These are phyloP conservation scores for Pythium sp. DNA, from an alignment of 352 stramenopile genomes.

Conservation along the genomic window DNA sequence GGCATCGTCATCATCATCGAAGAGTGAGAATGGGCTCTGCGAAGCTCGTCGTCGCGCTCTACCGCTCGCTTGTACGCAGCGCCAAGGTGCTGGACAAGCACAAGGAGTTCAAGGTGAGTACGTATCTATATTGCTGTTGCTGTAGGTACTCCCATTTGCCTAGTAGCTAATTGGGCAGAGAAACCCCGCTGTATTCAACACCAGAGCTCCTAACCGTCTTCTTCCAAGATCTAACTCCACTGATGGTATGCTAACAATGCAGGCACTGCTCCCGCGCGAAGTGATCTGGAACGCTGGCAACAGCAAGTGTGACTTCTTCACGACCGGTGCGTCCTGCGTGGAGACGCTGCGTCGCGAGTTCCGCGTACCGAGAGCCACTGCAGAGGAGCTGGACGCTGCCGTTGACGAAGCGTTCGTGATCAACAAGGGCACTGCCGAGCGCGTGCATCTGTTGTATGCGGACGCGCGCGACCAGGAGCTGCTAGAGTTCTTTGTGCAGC, in stretches of 20 bases:
- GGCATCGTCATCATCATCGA: not conserved
- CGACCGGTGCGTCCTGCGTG: conserved; percentile 46
- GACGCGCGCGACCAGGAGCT: conserved; percentile 45
- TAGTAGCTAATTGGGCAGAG: not conserved
- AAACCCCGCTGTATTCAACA: not conserved
- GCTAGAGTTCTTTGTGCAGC: conserved; percentile 32
- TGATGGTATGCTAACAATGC: conserved; percentile 2
- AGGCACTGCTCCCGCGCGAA: conserved; percentile 63
- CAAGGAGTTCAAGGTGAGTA: conserved; percentile 57
- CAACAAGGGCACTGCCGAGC: conserved; percentile 61
- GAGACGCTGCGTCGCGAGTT: conserved; percentile 56
- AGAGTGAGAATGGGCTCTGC: conserved; percentile 31
- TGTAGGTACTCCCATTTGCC: not conserved
- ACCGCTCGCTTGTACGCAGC: conserved; percentile 66
- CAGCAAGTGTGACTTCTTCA: conserved; percentile 67
- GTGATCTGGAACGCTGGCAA: conserved; percentile 47
- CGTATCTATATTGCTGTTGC: not conserved
- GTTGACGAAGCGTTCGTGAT: conserved; percentile 67
- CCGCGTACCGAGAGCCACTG: conserved; percentile 17
- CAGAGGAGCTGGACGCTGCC: conserved; percentile 24
- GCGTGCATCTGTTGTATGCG: conserved; percentile 58
- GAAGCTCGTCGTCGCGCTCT: conserved; percentile 64
- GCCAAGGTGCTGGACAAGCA: conserved; percentile 57
- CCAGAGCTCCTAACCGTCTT: not conserved
- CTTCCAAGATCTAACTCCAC: not conserved